These are phyloP conservation scores for Powellomyces hirtus DNA, from an alignment of 192 early-diverging fungal genomes.

Conservation along the genomic window DNA sequence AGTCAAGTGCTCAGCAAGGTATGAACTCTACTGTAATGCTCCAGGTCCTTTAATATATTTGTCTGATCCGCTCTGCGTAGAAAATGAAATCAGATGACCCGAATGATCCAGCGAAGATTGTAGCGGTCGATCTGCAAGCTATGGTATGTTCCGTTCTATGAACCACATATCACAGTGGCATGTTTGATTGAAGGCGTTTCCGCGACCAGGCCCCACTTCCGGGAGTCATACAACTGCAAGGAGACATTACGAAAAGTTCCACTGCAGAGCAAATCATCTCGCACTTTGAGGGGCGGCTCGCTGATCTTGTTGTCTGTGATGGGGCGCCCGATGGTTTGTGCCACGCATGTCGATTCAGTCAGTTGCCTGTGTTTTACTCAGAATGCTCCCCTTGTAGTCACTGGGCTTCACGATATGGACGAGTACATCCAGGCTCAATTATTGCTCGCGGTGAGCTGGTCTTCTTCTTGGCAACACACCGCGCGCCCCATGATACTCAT, in stretches of 20 bases:
- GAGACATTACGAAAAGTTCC: conserved; percentile 93
- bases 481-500: background rate
- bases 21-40: background rate
- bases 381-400: too few relatives aligned
- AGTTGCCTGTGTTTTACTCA: background rate
- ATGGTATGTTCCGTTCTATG: conserved; percentile 61
- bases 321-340: conserved; percentile 85
- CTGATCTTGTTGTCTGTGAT: conserved; percentile 94
- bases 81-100: conserved; percentile 36
- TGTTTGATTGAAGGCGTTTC: background rate
- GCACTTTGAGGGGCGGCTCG: conserved; percentile 83
- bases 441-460: conserved; percentile 66
- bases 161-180: too few relatives aligned
- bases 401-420: conserved; percentile 97
- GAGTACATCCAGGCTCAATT: conserved; percentile 99
- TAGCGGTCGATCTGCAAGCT: conserved; percentile 93
- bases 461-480: background rate
- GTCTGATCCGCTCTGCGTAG: background rate
- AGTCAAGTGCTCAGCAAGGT: conserved; percentile 74
- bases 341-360: background rate
- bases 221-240: conserved; percentile 93
- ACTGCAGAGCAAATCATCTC: conserved; percentile 89
- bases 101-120: conserved; percentile 70
- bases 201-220: conserved; percentile 74
- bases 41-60: background rate